Evolutionary conservation across 2,329 filamentous ascomycete genomes (phyloP), one percentile per base, ranked within the genome.

Genomic region (Penicillium sp.): DNA sequence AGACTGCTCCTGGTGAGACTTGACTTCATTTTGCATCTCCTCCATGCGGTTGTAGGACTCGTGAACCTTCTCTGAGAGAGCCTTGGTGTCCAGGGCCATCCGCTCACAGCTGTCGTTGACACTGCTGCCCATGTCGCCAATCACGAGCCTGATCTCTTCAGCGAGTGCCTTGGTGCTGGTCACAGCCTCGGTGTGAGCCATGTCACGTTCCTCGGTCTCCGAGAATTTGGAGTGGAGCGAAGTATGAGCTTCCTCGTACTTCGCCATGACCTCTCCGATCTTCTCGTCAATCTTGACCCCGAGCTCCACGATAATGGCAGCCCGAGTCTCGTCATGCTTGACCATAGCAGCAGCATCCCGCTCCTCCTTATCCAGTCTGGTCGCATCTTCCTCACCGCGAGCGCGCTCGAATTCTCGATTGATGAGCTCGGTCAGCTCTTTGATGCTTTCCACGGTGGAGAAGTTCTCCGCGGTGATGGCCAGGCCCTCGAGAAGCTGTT

Each of bases 371-470:
- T 95, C 89, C n/a, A 89, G 77, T 72, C 92, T 93, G 45, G 84
- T 80, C 6, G 86, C 87, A 49, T 88, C 86, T 23, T 93, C 79
- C n/a, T 87, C 83, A 13, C 84, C 83, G 59, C 89, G 87, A 9
- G 88, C 86, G 55, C 91, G 87, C 62, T 96, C 90, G 52, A 97
- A 95, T 65, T 96, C 91, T 1, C 81, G 75, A 67, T 87, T 90
- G 70, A 97, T 83, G 2, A 83, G 81, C 47, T 88, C 84, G 35
- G 84, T 81, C 67, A 91, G 79, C 47, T 86, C 84, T 61, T 84
- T 85, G 46, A 91, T 73, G 54, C 84, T 85, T n/a, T 81, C 77
- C 13, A 72, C 71, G 0, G 74, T 76, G 28, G 69, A 71, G 50
- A 75, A 75, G 33, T 64, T 69, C 47, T 72, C 70, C 13, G 75